A percentile compares a stretch with the other conserved stretches of the same genome.
Evolutionary conservation across 768 basidiomycete genomes (phyloP).

Genomic region (Trametes cinnabarina): DNA sequence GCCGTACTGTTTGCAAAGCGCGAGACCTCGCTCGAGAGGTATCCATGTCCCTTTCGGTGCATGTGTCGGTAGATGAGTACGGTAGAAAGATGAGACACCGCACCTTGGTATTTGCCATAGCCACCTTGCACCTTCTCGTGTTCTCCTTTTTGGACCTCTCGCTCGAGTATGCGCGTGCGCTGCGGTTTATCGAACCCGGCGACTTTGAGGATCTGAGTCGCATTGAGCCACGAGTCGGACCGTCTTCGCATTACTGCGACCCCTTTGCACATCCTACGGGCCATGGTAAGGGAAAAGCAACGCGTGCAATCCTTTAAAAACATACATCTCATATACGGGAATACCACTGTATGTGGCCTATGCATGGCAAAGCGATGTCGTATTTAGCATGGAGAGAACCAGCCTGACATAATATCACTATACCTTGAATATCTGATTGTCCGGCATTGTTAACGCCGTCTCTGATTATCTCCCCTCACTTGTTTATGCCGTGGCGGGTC

Average conservation of each 20-base stretch:
- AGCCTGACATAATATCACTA: background rate
- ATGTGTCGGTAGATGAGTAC: background rate
- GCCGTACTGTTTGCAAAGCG: conserved; percentile 88
- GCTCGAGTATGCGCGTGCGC: conserved; percentile 92
- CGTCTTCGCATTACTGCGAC: conserved; percentile 98
- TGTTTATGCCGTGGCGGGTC: background rate
- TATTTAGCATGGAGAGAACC: conserved; percentile 16
- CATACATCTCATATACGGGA: conserved; percentile 89
- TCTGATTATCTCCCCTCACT: background rate
- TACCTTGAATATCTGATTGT: conserved; percentile 88
- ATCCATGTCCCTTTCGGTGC: conserved; percentile 87
- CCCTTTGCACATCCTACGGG: conserved; percentile 85
- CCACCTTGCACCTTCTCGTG: conserved; percentile 99
- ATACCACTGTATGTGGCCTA: conserved; percentile 93
- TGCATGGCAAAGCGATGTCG: conserved; percentile 9
- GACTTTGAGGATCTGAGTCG: conserved; percentile 98
- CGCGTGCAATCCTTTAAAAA: too few species aligned
- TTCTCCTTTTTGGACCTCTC: conserved; percentile 97
- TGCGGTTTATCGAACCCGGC: conserved; percentile 99
- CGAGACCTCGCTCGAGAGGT: conserved; percentile 86
- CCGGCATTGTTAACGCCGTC: conserved; percentile 53
- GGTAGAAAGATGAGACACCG: conserved; percentile 22
- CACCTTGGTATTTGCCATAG: conserved; percentile 99
- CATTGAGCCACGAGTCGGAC: conserved; percentile 97
- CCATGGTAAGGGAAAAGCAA: conserved; percentile 5